Conservation (phyloP, 345 rosid genomes). For the Citrus mangshanensis region DNA sequence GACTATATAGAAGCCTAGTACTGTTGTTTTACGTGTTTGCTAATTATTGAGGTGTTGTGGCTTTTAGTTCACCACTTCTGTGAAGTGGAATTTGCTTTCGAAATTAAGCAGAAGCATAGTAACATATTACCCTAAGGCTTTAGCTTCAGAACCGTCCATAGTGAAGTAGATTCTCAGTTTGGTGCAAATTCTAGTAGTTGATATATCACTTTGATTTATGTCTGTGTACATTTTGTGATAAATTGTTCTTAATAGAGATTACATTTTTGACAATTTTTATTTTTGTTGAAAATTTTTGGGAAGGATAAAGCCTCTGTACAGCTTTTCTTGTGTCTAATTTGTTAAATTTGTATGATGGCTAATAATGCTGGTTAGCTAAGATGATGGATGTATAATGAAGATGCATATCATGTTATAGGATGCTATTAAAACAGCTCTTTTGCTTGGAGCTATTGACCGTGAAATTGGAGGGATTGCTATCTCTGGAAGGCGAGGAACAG, state of each 20-base stretch:
- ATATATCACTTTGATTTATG: background rate
- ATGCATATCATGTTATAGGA: slow-evolving; percentile 41
- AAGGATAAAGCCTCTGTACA: background rate
- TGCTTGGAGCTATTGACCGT: slow-evolving; percentile 93
- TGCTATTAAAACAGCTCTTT: slow-evolving; percentile 89
- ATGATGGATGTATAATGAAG: background rate
- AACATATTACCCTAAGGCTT: background rate
- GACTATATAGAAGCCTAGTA: no score
- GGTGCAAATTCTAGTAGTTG: background rate
- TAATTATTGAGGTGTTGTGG: no score
- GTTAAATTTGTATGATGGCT: background rate
- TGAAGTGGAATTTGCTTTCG: background rate
- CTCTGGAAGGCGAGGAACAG: slow-evolving; percentile 88
- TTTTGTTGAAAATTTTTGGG: background rate
- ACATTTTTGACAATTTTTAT: background rate
- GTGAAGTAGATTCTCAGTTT: background rate
- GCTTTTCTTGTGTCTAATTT: background rate
- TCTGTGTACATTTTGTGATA: background rate
- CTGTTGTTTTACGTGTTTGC: no score
- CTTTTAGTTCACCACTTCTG: no score
- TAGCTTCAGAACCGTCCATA: background rate
- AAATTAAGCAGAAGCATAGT: background rate
- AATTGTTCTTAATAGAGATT: background rate
- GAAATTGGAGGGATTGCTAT: slow-evolving; percentile 93
- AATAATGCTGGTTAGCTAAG: background rate